phyloP scores from a whole-genome alignment of 139 green algal species.

The Ulvella scutata region DNA sequence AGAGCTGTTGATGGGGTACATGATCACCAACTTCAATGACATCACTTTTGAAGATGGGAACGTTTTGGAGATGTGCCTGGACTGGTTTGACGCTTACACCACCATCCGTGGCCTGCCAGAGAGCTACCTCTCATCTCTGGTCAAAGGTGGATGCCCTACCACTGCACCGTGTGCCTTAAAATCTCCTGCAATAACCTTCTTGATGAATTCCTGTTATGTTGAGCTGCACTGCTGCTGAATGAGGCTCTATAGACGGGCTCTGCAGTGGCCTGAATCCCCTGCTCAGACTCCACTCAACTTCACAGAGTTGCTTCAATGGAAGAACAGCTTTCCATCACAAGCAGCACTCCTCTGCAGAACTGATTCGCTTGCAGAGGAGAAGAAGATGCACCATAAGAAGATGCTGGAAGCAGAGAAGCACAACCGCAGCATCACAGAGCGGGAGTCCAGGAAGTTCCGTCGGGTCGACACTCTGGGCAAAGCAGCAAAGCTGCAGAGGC shows the following conservation, averaged over 20 bases:
- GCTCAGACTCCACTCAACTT: neutral
- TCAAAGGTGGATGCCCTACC: neutral
- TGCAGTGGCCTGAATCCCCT: neutral
- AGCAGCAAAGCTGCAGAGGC: neutral
- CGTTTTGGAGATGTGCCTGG: neutral
- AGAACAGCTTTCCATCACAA: neutral
- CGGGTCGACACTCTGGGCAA: neutral
- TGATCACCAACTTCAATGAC: constrained; percentile 1
- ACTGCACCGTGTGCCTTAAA: neutral
- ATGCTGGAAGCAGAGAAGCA: neutral
- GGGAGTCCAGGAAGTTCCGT: neutral
- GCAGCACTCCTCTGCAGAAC: neutral
- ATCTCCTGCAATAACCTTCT: neutral
- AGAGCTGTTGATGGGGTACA: neutral
- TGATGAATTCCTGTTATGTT: too few relatives aligned
- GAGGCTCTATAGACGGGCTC: too few relatives aligned
- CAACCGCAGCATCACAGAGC: neutral
- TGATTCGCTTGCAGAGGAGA: neutral
- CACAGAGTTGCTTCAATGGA: neutral
- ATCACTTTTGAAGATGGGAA: neutral
- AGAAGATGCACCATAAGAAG: neutral
- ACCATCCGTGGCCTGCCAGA: neutral
- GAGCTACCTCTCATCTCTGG: neutral
- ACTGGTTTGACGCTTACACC: neutral
- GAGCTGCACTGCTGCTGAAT: too few relatives aligned